Percentiles rank a stretch among this genome's conserved stretches.
These are phyloP conservation scores for Acacia pycnantha DNA, from an alignment of 331 rosid species.

Conservation along the genomic window DNA sequence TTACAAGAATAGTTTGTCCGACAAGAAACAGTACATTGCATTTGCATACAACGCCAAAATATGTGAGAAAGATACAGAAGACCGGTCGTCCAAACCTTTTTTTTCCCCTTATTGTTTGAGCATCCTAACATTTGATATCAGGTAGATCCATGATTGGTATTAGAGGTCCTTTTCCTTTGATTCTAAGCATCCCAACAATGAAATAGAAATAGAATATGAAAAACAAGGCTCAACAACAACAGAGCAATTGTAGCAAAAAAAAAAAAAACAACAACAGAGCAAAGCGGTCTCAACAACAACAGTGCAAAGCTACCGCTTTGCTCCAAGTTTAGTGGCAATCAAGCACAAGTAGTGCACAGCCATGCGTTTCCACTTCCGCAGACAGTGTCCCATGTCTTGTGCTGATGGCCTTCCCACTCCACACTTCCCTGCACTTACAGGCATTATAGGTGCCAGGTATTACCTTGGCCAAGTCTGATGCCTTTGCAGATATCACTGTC, in stretches of 20 bases:
- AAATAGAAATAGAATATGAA: too few relatives aligned
- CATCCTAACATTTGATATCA: too few relatives aligned
- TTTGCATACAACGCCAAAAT: background rate
- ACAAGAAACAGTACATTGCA: slow-evolving; percentile 3
- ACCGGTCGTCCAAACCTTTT: too few relatives aligned
- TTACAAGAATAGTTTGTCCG: background rate
- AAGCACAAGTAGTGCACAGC: slow-evolving; percentile 66
- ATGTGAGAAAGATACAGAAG: background rate
- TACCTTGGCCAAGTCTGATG: slow-evolving; percentile 54
- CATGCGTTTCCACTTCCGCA: slow-evolving; percentile 52
- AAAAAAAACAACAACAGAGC: too few relatives aligned
- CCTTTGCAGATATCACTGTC: slow-evolving; percentile 49
- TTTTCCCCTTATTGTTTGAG: too few relatives aligned
- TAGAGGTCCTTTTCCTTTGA: too few relatives aligned
- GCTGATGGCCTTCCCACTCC: slow-evolving; percentile 53
- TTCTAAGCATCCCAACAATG: too few relatives aligned
- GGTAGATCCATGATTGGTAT: too few relatives aligned
- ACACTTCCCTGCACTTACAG: slow-evolving; percentile 60
- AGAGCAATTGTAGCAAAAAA: too few relatives aligned
- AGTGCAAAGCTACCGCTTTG: background rate
- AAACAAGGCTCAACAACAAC: background rate
- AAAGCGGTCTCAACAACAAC: background rate
- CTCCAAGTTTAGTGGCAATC: slow-evolving; percentile 34
- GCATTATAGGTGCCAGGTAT: slow-evolving; percentile 42
- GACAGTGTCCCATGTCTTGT: slow-evolving; percentile 33